Conservation (phyloP, 129 eudicot genomes). For the Tanacetum coccineum region DNA sequence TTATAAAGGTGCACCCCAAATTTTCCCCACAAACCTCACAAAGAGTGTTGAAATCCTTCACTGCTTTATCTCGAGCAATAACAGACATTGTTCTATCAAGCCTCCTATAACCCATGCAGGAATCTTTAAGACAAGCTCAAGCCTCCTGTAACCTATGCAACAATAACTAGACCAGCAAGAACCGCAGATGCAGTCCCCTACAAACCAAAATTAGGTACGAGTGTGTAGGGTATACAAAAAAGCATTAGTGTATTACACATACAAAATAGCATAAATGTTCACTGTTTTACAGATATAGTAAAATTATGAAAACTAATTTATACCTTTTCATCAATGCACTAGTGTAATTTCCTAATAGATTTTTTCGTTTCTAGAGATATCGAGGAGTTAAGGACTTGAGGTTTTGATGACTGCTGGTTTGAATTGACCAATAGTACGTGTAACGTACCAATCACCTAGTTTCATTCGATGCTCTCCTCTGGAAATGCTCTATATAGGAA, state of each 20-base stretch:
- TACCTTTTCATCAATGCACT: slow-evolving; percentile 10
- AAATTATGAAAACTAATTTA: no score
- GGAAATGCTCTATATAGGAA: background rate
- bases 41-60: no score
- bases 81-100: slow-evolving; percentile 95
- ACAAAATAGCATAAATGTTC: no score
- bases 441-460: slow-evolving; percentile 3
- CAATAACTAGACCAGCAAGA: no score
- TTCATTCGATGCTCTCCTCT: background rate
- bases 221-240: no score
- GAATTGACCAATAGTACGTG: background rate
- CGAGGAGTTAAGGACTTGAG: background rate
- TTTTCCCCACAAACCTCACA: slow-evolving; percentile 54
- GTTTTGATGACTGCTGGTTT: slow-evolving; percentile 2
- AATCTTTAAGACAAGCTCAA: slow-evolving; percentile 64
- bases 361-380: background rate
- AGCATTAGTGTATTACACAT: no score
- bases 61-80: no score
- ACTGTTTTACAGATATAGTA: no score
- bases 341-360: no score
- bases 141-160: no score
- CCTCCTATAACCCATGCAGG: slow-evolving; percentile 67
- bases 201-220: no score
- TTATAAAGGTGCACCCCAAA: background rate
- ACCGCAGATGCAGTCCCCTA: no score